A percentile compares a stretch with the other conserved stretches of the same genome.
Conservation (phyloP, 495 filamentous ascomycete genomes). For the Paragyromitra xinjiangensis region DNA sequence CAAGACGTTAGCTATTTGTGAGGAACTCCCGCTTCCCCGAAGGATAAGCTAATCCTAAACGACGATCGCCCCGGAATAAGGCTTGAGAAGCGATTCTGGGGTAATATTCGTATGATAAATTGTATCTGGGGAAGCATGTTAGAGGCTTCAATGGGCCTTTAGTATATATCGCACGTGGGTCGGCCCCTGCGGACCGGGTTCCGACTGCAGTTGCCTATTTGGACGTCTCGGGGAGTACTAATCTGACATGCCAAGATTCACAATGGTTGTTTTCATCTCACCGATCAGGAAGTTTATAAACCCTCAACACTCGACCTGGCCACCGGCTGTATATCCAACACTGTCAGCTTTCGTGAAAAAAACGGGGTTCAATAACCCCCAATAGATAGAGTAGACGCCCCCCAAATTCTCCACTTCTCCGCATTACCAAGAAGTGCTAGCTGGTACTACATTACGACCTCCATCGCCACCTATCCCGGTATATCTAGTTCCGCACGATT, state of each 20-base stretch:
- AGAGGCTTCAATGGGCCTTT: slow-evolving; percentile 4
- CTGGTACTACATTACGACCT: neutral
- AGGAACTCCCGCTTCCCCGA: slow-evolving; percentile 47
- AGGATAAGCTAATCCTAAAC: slow-evolving; percentile 27
- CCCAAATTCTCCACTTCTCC: slow-evolving; percentile 19
- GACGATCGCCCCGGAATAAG: slow-evolving; percentile 30
- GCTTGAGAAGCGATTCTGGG: slow-evolving; percentile 35
- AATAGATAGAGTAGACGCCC: neutral
- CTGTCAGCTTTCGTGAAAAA: neutral
- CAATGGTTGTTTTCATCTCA: neutral
- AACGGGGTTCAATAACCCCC: slow-evolving; percentile 18
- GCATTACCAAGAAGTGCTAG: slow-evolving; percentile 20
- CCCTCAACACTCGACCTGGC: slow-evolving; percentile 1
- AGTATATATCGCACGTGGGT: slow-evolving; percentile 29
- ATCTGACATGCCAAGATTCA: slow-evolving; percentile 22
- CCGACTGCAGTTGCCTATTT: slow-evolving; percentile 29
- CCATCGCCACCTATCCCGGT: neutral
- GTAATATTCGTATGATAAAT: slow-evolving; percentile 23
- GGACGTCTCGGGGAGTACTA: neutral
- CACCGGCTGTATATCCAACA: slow-evolving; percentile 13
- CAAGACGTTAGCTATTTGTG: slow-evolving; percentile 15
- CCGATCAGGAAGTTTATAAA: slow-evolving; percentile 1
- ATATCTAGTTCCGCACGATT: neutral
- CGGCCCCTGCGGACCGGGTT: slow-evolving; percentile 30
- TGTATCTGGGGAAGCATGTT: slow-evolving; percentile 41